Evolutionary conservation across 176 grass and related monocot genomes (phyloP).

Genomic region (Pharus latifolius): DNA sequence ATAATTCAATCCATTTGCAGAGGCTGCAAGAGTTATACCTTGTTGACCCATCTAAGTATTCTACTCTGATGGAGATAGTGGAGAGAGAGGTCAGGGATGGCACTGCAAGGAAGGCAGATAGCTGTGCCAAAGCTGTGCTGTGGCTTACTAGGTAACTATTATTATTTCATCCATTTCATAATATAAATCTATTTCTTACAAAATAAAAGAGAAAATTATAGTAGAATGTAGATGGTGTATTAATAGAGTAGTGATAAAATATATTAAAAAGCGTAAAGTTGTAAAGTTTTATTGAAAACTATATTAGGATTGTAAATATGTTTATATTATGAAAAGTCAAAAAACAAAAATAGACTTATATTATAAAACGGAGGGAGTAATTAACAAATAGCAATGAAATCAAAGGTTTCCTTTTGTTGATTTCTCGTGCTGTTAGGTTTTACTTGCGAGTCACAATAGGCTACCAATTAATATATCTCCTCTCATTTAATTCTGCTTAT

Average conservation of each 20-base stretch:
- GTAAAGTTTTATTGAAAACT: no score
- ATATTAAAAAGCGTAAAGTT: no score
- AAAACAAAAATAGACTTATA: no score
- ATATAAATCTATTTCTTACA: no score
- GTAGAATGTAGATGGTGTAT: no score
- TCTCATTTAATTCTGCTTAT: background rate
- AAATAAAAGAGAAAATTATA: no score
- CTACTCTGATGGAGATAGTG: constrained; percentile 41
- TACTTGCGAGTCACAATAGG: background rate
- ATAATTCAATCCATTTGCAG: constrained; percentile 14
- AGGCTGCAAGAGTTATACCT: constrained; percentile 67
- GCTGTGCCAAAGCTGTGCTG: constrained; percentile 58
- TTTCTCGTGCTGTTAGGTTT: background rate
- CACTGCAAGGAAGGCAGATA: constrained; percentile 56
- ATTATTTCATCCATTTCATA: no score
- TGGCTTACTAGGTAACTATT: constrained; percentile 94
- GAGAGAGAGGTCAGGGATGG: constrained; percentile 62
- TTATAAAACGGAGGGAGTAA: no score
- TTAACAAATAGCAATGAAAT: background rate
- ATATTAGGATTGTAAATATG: no score
- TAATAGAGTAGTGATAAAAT: no score
- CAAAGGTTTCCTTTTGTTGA: background rate
- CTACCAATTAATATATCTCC: background rate
- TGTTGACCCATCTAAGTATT: constrained; percentile 43
- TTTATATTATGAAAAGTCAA: no score